Conservation (phyloP, 768 basidiomycete genomes). For the Suillus occidentalis region DNA sequence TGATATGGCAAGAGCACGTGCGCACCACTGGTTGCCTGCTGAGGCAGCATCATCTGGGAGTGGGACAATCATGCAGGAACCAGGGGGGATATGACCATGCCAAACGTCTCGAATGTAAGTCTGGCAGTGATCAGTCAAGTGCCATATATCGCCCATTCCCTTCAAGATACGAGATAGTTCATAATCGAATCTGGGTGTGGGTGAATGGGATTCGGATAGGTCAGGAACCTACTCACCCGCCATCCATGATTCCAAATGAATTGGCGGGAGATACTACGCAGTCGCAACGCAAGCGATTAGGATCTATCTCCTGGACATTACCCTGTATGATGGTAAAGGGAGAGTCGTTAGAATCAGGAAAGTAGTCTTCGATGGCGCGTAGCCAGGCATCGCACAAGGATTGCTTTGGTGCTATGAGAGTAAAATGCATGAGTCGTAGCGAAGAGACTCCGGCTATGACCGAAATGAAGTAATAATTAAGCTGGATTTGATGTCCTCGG, state of each 20-base stretch:
- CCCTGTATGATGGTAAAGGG: neutral
- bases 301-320: neutral
- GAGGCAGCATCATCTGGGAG: neutral
- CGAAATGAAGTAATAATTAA: neutral
- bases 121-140: slow-evolving; percentile 22
- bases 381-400: neutral
- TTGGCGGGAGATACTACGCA: slow-evolving; percentile 32
- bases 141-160: slow-evolving; percentile 12
- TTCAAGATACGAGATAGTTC: slow-evolving; percentile 18
- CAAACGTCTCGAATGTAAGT: slow-evolving; percentile 14
- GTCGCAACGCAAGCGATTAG: slow-evolving; percentile 10
- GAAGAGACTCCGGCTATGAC: neutral
- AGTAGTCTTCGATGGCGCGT: neutral
- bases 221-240: slow-evolving; percentile 19
- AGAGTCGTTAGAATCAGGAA: neutral
- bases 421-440: neutral
- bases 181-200: slow-evolving; percentile 20
- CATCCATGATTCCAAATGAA: slow-evolving; percentile 30
- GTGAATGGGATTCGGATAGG: neutral
- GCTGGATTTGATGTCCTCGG: neutral
- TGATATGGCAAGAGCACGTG: slow-evolving; percentile 23
- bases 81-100: slow-evolving; percentile 24
- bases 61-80: slow-evolving; percentile 24
- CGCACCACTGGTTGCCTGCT: neutral
- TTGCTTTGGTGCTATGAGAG: neutral